These are phyloP conservation scores for Teratosphaeria pseudoeucalypti DNA, from an alignment of 2,329 filamentous ascomycete genomes.

Conservation along the genomic window DNA sequence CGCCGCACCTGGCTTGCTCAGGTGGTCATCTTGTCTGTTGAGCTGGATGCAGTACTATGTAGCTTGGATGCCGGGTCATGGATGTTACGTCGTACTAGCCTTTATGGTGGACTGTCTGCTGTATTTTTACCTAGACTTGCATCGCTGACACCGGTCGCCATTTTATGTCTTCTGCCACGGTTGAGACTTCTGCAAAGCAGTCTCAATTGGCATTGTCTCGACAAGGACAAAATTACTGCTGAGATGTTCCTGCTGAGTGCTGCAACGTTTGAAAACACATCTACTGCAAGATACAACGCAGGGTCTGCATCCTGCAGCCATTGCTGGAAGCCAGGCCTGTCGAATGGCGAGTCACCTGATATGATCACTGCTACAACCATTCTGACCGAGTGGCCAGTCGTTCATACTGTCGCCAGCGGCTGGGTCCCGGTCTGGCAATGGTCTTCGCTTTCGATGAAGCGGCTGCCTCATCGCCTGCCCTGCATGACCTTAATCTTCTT, in stretches of 20 bases:
- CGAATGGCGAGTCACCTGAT: neutral
- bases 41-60: neutral
- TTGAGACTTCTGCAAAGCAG: no score
- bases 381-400: neutral
- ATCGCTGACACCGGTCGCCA: no score
- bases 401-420: neutral
- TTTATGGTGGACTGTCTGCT: neutral
- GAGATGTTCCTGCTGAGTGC: no score
- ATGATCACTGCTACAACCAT: no score
- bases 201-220: no score
- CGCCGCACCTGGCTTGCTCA: neutral
- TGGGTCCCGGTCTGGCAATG: neutral
- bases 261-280: neutral
- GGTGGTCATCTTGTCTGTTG: neutral
- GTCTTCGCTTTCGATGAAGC: neutral
- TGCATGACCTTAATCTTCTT: conserved; percentile 1
- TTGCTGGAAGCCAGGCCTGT: neutral
- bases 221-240: no score
- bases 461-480: neutral
- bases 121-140: neutral
- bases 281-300: neutral
- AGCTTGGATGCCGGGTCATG: neutral
- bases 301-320: no score
- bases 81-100: neutral
- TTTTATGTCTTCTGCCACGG: no score